Conservation (phyloP, 139 green algal species). For the Picochlorum sp. region DNA sequence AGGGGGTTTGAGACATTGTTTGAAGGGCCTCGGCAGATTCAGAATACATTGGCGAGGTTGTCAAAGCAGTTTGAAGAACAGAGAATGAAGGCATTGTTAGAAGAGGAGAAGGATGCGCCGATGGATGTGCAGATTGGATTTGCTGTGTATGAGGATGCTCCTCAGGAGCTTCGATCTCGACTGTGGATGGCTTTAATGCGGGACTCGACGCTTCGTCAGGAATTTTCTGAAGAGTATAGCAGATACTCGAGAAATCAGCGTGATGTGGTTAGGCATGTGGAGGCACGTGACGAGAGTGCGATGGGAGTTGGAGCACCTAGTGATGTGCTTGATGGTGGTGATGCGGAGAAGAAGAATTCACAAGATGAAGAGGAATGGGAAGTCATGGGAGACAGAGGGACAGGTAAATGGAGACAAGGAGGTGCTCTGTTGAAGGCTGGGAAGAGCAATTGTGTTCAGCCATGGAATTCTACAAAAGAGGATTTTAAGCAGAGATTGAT, state of each 20-base stretch:
- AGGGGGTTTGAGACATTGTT: constrained; percentile 24
- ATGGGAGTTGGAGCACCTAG: not conserved
- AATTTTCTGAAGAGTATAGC: not conserved
- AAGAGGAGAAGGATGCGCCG: constrained; percentile 38
- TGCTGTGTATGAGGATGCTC: constrained; percentile 58
- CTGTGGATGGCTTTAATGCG: constrained; percentile 68
- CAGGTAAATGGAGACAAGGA: constrained; percentile 15
- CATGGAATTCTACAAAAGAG: constrained; percentile 6
- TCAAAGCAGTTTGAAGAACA: constrained; percentile 41
- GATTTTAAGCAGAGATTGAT: constrained; percentile 34
- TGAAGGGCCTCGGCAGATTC: constrained; percentile 27
- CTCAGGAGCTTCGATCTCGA: constrained; percentile 69
- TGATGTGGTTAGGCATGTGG: not conserved
- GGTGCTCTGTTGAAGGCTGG: constrained; percentile 6
- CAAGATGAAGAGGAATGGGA: constrained; percentile 16
- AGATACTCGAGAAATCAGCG: not conserved
- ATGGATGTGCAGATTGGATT: constrained; percentile 52
- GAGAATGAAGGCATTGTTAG: constrained; percentile 27
- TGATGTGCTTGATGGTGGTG: not conserved
- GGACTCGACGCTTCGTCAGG: constrained; percentile 17
- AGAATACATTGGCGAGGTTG: constrained; percentile 28
- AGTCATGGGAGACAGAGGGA: constrained; percentile 12
- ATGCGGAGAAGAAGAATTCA: not conserved
- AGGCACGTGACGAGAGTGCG: not conserved
- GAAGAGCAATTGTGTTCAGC: not conserved